Evolutionary conservation across 2,329 filamentous ascomycete genomes (phyloP).

Genomic region (Fusarium concolor): DNA sequence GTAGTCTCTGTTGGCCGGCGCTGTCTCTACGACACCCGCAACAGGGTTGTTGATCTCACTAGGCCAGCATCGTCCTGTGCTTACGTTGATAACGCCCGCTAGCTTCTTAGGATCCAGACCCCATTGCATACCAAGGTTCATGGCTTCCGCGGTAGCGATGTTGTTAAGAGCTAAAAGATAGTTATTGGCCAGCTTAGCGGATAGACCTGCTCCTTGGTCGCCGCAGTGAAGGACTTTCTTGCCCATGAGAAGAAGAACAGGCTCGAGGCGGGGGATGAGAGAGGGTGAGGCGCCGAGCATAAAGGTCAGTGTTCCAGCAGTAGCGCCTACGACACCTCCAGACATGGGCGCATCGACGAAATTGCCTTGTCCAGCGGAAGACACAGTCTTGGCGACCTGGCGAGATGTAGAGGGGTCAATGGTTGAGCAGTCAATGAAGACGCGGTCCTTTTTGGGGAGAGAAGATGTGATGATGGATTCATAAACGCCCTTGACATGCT

Average conservation of each 20-base stretch:
- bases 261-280: slow-evolving; percentile 72
- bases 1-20: slow-evolving; percentile 82
- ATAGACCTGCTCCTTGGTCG: slow-evolving; percentile 83
- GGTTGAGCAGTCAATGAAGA: slow-evolving; percentile 97
- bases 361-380: slow-evolving; percentile 72
- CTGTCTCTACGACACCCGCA: slow-evolving; percentile 79
- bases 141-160: slow-evolving; percentile 74
- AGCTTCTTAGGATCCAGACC: slow-evolving; percentile 73
- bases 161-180: slow-evolving; percentile 96
- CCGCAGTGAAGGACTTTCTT: slow-evolving; percentile 88
- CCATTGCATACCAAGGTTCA: slow-evolving; percentile 72
- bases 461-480: slow-evolving; percentile 74
- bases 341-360: slow-evolving; percentile 98
- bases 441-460: slow-evolving; percentile 67
- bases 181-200: slow-evolving; percentile 96
- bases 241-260: slow-evolving; percentile 84
- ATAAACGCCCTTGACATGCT: slow-evolving; percentile 88
- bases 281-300: slow-evolving; percentile 83
- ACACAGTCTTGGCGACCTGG: slow-evolving; percentile 77
- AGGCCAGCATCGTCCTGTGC: slow-evolving; percentile 95
- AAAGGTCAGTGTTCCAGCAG: slow-evolving; percentile 89
- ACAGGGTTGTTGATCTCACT: slow-evolving; percentile 97
- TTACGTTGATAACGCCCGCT: slow-evolving; percentile 89
- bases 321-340: slow-evolving; percentile 91
- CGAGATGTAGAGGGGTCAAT: slow-evolving; percentile 91